Evolutionary conservation across 2,329 filamentous ascomycete species (phyloP).

Genomic region (Colletotrichum spinosum): DNA sequence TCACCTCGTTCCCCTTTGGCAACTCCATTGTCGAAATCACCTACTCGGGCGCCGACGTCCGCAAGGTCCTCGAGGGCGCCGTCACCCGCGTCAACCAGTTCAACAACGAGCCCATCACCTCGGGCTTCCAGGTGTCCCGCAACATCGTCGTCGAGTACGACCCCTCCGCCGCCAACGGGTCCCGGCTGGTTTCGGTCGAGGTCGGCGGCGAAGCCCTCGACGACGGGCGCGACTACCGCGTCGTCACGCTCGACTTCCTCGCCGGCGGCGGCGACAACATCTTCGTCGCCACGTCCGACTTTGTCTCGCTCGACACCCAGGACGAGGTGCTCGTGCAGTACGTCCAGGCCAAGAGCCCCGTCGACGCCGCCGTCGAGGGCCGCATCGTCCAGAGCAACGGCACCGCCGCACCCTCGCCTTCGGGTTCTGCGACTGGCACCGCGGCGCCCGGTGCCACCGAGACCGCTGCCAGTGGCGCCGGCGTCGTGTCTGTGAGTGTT

Average conservation of each 20-base stretch:
- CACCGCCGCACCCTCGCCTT: conserved; percentile 8
- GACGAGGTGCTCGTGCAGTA: conserved; percentile 66
- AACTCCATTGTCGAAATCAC: conserved; percentile 71
- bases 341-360: conserved; percentile 59
- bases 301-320: conserved; percentile 62
- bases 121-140: conserved; percentile 70
- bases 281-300: conserved; percentile 52
- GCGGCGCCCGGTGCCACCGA: conserved; percentile 10
- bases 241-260: conserved; percentile 73
- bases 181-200: conserved; percentile 63
- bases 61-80: conserved; percentile 69
- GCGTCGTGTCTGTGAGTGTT: conserved; percentile 16
- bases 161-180: conserved; percentile 59
- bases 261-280: conserved; percentile 74
- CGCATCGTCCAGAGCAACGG: conserved; percentile 49
- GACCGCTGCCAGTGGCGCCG: conserved; percentile 21
- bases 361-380: conserved; percentile 62
- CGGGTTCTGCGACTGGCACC: conserved; percentile 9
- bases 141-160: conserved; percentile 70
- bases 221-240: conserved; percentile 59
- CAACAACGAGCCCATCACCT: conserved; percentile 64
- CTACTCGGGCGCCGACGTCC: conserved; percentile 64
- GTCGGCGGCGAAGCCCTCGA: conserved; percentile 63
- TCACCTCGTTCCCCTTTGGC: conserved; percentile 74
- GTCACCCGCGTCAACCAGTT: conserved; percentile 65